phyloP scores from a whole-genome alignment of 1,139 yeast species.

The Taiozyma sp. region DNA sequence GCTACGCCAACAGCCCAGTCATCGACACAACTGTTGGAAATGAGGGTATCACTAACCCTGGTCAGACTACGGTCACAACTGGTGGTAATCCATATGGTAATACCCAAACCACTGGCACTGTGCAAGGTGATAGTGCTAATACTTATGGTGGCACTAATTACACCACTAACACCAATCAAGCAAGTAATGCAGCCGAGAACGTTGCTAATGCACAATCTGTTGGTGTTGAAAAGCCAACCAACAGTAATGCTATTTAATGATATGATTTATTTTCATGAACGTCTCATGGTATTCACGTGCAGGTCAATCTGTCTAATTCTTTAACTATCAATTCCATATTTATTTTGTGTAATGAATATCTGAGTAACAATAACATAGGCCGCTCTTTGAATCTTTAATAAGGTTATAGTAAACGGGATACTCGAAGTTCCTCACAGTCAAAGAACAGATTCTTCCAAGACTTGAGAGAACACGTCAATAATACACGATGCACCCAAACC shows the following conservation, averaged over 20 bases:
- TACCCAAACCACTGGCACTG: not conserved
- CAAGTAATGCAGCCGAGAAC: not conserved
- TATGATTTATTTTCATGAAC: no score
- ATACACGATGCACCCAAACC: no score
- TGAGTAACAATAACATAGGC: no score
- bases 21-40: not conserved
- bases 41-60: not conserved
- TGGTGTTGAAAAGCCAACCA: constrained; percentile 4
- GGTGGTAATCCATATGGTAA: not conserved
- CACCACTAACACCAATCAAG: not conserved
- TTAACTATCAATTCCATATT: no score
- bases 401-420: no score
- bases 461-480: no score
- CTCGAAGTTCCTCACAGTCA: no score
- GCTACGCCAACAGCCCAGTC: not conserved
- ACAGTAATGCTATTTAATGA: not conserved
- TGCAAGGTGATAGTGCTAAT: not conserved
- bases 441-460: no score
- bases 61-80: not conserved
- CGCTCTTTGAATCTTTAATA: no score
- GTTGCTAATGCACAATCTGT: not conserved
- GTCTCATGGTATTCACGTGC: no score
- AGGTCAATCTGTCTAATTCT: no score
- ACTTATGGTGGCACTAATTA: not conserved
- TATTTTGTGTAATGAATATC: no score